These are phyloP conservation scores for Trichodelitschia bisporula DNA, from an alignment of 495 filamentous ascomycete species.

Conservation along the genomic window DNA sequence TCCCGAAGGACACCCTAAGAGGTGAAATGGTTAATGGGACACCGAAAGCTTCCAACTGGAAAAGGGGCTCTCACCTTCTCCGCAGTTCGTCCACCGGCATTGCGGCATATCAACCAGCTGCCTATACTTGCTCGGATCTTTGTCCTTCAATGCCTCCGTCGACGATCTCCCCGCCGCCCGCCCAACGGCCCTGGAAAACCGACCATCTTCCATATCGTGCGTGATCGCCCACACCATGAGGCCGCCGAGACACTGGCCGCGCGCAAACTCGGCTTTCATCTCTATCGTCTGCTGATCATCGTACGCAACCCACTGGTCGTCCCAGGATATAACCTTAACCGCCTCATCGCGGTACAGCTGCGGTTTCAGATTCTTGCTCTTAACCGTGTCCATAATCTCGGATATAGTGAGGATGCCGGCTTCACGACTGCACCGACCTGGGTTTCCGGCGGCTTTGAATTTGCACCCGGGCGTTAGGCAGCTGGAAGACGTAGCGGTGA, in stretches of 20 bases:
- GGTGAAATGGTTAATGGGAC: no score
- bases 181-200: no score
- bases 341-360: conserved; percentile 3
- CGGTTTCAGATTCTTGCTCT: not conserved
- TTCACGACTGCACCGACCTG: conserved; percentile 2
- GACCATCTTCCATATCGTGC: no score
- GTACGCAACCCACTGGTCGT: conserved; percentile 20
- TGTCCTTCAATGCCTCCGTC: no score
- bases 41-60: no score
- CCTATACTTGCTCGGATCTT: no score
- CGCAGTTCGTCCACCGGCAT: no score
- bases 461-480: conserved; percentile 14
- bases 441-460: conserved; percentile 6
- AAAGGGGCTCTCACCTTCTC: no score
- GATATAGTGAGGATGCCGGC: conserved; percentile 3
- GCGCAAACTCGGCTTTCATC: conserved; percentile 19
- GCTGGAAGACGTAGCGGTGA: conserved; percentile 10
- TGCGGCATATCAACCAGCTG: no score
- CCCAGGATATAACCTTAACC: conserved; percentile 16
- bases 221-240: not conserved
- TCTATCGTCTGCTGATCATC: conserved; percentile 20
- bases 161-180: no score
- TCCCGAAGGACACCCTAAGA: no score
- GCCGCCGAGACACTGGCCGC: conserved; percentile 1
- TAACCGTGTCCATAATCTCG: conserved; percentile 4